phyloP scores from a whole-genome alignment of 169 alveolate species.

The Eimeria maxima region DNA sequence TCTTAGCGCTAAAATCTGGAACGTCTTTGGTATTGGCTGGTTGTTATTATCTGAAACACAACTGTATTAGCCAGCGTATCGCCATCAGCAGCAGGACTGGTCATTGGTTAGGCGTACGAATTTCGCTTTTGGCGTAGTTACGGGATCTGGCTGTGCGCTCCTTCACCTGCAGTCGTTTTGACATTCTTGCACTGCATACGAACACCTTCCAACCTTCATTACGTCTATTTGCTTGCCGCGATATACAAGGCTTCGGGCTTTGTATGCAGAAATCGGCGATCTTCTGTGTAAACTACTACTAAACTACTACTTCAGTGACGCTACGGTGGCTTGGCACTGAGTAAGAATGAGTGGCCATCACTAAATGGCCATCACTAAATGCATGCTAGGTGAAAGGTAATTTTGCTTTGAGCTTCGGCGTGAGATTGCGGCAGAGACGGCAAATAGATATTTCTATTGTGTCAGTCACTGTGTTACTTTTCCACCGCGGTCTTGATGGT shows the following conservation, averaged over 20 bases:
- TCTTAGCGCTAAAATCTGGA: background rate
- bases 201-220: background rate
- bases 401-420: background rate
- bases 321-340: background rate
- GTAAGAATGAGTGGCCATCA: background rate
- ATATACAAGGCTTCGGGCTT: background rate
- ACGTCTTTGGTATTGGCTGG: background rate
- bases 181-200: background rate
- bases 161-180: background rate
- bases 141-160: constrained; percentile 11
- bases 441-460: background rate
- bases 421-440: background rate
- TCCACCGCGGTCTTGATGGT: background rate
- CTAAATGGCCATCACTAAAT: too few relatives aligned
- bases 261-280: background rate
- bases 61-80: background rate
- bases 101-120: background rate
- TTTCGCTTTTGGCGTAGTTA: background rate
- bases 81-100: constrained; percentile 3
- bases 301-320: background rate
- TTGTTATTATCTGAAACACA: background rate
- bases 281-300: background rate
- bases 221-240: background rate
- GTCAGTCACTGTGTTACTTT: background rate
- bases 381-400: background rate